Conservation (phyloP, 1,284 basidiomycete genomes). For the Ganoderma sp. region DNA sequence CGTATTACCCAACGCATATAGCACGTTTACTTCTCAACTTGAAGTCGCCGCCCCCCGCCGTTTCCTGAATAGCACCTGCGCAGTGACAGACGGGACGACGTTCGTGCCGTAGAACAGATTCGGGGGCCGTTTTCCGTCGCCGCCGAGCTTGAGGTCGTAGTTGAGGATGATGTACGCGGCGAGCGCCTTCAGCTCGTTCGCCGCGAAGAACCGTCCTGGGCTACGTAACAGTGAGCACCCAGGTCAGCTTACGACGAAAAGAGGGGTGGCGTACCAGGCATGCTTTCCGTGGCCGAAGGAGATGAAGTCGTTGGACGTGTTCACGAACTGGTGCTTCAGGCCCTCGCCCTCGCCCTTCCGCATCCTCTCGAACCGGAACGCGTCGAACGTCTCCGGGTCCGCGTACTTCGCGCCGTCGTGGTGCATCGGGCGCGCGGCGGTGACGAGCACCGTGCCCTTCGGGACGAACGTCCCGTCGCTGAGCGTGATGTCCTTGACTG, state of each 20-base stretch:
- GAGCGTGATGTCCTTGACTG: slow-evolving; percentile 45
- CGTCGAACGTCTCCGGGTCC: slow-evolving; percentile 48
- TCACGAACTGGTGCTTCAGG: slow-evolving; percentile 40
- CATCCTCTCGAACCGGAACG: slow-evolving; percentile 53
- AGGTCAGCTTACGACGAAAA: no score
- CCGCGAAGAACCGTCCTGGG: slow-evolving; percentile 55
- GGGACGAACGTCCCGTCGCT: slow-evolving; percentile 52
- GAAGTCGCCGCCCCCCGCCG: no score
- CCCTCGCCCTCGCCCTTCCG: slow-evolving; percentile 35
- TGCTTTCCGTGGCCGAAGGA: slow-evolving; percentile 38
- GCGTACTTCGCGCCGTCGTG: slow-evolving; percentile 48
- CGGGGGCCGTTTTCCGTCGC: slow-evolving; percentile 37
- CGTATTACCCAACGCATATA: no score
- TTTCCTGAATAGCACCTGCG: no score
- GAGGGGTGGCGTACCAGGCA: slow-evolving; percentile 30
- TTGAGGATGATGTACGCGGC: slow-evolving; percentile 50
- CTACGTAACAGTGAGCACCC: slow-evolving; percentile 25
- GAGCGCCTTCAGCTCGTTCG: slow-evolving; percentile 52
- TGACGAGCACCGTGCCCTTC: slow-evolving; percentile 46
- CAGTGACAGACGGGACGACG: no score
- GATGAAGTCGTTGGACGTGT: slow-evolving; percentile 38
- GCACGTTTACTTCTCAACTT: no score
- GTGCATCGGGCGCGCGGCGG: slow-evolving; percentile 48
- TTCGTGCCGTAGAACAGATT: slow-evolving; percentile 20
- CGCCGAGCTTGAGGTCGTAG: slow-evolving; percentile 53